Evolutionary conservation across 2,329 filamentous ascomycete species (phyloP), one percentile per base, ranked within the genome.

Genomic region (Rutstroemia sp.): DNA sequence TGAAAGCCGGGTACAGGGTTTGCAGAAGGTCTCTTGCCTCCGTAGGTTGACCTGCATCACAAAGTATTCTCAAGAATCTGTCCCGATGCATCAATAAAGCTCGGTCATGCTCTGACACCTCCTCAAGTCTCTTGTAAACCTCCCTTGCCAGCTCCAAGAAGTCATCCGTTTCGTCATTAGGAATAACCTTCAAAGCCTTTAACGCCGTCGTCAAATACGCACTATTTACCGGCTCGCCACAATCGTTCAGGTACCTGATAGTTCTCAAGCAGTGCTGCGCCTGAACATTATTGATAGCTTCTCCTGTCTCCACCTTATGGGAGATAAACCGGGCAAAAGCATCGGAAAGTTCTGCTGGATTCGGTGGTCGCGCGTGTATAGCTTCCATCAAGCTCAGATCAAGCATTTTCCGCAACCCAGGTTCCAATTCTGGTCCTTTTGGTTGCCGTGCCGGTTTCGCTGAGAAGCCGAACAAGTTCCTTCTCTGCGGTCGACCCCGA

Each of bases 321-420:
- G 73, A 68, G 63, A 92, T 84, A 61, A 92, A 85, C 9, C 76
- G 72, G 55, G 74, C 76, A 70, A 88, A 85, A 5, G 87, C 88
- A 38, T 79, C 74, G 0, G 82, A 71, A 2, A 96, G 74, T 37
- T 88, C 81, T n/a, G 77, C 70, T 3, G 77, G 73, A 0, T 80
- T 71, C 16, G 89, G 90, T 9, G 82, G 79, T 37, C 90, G 81
- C 38, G 84, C 75, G 52, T 80, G 78, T 56, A 88, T 79, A 52
- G 80, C 77, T 62, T 85, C 74, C 59, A 82, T 80, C 62, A 81
- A 81, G 52, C 80, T 75, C 69, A 90, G 80, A 58, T 88, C 80
- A 65, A 88, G 79, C 73, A 96, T 81, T 16, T 79, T 80, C 61
- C 83, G 82, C 66, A 91, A 81, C 53, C 90, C 91, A 0, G 82